Percentiles rank a stretch among this genome's conserved stretches.
Conservation (phyloP, 768 basidiomycete species). For the Lanmaoa pseudosensibilis region DNA sequence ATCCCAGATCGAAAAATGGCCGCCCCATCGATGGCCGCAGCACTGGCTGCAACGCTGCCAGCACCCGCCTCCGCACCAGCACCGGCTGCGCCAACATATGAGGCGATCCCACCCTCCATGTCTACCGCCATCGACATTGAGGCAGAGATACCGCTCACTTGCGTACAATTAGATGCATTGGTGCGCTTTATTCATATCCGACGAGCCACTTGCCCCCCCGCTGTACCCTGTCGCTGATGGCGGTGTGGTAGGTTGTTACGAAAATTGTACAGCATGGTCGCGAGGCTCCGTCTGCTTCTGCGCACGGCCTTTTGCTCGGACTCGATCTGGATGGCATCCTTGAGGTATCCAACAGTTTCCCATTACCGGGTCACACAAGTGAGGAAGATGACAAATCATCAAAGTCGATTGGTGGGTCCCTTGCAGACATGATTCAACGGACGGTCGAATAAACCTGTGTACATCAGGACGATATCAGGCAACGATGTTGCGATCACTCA, state of each 20-base stretch:
- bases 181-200: constrained; percentile 45
- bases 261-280: constrained; percentile 93
- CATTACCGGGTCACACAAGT: constrained; percentile 67
- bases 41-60: constrained; percentile 82
- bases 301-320: constrained; percentile 84
- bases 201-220: constrained; percentile 1
- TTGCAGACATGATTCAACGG: constrained; percentile 4
- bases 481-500: constrained; percentile 82
- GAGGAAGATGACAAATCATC: constrained; percentile 84
- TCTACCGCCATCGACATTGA: constrained; percentile 92
- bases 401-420: constrained; percentile 65
- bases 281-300: constrained; percentile 70
- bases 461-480: constrained; percentile 73
- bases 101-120: constrained; percentile 91
- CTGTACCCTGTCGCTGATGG: constrained; percentile 15
- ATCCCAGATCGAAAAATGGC: constrained; percentile 42
- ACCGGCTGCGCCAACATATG: constrained; percentile 68
- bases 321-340: constrained; percentile 89
- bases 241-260: constrained; percentile 67
- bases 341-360: constrained; percentile 90
- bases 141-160: constrained; percentile 77
- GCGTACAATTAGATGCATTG: constrained; percentile 84
- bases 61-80: constrained; percentile 56
- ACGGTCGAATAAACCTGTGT: constrained; percentile 1
- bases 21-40: constrained; percentile 88